These are phyloP conservation scores for Colletotrichum noveboracense DNA, from an alignment of 2,329 filamentous ascomycete species.

Conservation along the genomic window DNA sequence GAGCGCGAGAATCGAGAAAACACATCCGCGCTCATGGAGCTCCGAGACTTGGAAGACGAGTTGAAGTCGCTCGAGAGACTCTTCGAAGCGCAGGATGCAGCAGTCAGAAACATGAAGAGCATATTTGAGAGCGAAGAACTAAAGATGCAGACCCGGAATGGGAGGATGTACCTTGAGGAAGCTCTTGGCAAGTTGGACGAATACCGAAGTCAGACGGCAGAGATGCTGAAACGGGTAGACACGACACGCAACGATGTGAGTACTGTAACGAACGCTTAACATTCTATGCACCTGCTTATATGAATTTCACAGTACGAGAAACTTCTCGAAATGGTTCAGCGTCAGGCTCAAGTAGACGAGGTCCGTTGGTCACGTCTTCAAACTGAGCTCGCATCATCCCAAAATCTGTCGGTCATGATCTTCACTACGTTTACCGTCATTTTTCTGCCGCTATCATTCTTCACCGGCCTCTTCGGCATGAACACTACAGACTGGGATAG, in stretches of 20 bases:
- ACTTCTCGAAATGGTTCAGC: slow-evolving; percentile 70
- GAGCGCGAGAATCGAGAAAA: slow-evolving; percentile 67
- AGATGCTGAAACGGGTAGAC: slow-evolving; percentile 65
- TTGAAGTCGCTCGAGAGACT: slow-evolving; percentile 61
- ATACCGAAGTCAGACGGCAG: slow-evolving; percentile 57
- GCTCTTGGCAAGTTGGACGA: slow-evolving; percentile 58
- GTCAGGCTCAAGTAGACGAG: slow-evolving; percentile 70
- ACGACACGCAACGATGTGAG: slow-evolving; percentile 59
- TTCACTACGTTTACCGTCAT: slow-evolving; percentile 70
- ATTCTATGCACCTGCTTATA: accelerated
- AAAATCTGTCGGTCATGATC: slow-evolving; percentile 69
- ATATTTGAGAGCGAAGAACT: not conserved
- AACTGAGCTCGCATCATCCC: slow-evolving; percentile 65
- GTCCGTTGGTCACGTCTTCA: slow-evolving; percentile 67
- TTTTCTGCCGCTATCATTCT: slow-evolving; percentile 68
- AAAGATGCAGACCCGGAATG: not conserved
- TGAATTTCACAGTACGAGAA: slow-evolving; percentile 55
- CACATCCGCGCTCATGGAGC: slow-evolving; percentile 65
- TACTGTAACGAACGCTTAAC: accelerated
- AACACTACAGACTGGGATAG: slow-evolving; percentile 65
- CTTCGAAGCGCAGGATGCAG: slow-evolving; percentile 60
- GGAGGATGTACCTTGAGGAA: slow-evolving; percentile 51
- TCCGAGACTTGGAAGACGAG: slow-evolving; percentile 70
- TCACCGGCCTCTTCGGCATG: slow-evolving; percentile 70
- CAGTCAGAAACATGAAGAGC: slow-evolving; percentile 39